Evolutionary conservation across 2,329 filamentous ascomycete genomes (phyloP).

Genomic region (Dactylonectria macrodidyma): DNA sequence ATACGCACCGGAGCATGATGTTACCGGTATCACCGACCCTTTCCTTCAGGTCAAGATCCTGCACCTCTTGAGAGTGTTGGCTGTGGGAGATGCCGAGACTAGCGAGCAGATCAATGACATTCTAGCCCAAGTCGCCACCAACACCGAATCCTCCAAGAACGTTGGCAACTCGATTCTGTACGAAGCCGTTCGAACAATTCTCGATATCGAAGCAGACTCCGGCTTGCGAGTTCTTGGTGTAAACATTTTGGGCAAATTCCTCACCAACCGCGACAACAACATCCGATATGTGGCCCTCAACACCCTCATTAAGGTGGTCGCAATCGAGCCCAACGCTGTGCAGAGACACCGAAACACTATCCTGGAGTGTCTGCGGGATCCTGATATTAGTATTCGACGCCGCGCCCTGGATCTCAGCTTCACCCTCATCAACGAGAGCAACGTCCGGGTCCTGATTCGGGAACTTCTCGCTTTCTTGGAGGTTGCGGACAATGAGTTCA

Average conservation of each 20-base stretch:
- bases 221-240: constrained; percentile 94
- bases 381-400: constrained; percentile 96
- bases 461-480: constrained; percentile 96
- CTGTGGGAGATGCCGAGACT: constrained; percentile 86
- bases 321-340: constrained; percentile 97
- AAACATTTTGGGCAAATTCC: constrained; percentile 97
- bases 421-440: constrained; percentile 96
- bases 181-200: constrained; percentile 95
- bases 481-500: constrained; percentile 98
- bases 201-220: constrained; percentile 98
- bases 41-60: constrained; percentile 98
- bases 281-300: constrained; percentile 98
- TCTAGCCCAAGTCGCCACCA: constrained; percentile 95
- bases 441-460: constrained; percentile 92
- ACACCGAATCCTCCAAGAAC: constrained; percentile 98
- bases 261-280: constrained; percentile 99
- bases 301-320: constrained; percentile 97
- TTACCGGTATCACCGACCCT: constrained; percentile 97
- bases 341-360: constrained; percentile 98
- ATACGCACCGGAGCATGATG: constrained; percentile 97
- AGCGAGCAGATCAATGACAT: constrained; percentile 99
- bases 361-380: constrained; percentile 93
- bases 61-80: constrained; percentile 86
- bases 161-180: constrained; percentile 99
- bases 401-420: constrained; percentile 98